A percentile compares a stretch with the other conserved stretches of the same genome.
These are phyloP conservation scores for Scenedesmus sp. DNA, from an alignment of 163 green algal species.

Conservation along the genomic window DNA sequence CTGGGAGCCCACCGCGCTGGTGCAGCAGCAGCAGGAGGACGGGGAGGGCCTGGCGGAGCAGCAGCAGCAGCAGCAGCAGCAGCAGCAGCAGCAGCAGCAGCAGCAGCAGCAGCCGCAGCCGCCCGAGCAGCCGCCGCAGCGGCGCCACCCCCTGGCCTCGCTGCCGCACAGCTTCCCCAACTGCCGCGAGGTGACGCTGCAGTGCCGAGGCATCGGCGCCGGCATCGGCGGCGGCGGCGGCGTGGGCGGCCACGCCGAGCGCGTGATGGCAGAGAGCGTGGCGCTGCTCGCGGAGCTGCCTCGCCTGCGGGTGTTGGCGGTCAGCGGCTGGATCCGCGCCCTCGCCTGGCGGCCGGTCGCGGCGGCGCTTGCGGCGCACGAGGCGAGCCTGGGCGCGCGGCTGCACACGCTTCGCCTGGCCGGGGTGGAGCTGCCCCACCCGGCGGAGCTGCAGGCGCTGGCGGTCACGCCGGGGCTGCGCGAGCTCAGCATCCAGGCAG, in stretches of 20 bases:
- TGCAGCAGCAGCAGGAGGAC: not conserved
- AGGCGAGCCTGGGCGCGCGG: constrained; percentile 16
- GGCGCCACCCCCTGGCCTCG: not conserved
- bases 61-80: not conserved
- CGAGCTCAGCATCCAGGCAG: too few relatives aligned
- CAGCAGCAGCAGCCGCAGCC: not conserved
- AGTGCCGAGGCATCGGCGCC: too few relatives aligned
- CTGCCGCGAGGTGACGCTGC: constrained; percentile 7
- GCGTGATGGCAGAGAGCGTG: not conserved
- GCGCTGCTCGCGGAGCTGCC: not conserved
- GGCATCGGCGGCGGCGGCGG: not conserved
- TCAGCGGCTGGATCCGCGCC: constrained; percentile 2
- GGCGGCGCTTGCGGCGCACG: not conserved
- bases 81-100: not conserved
- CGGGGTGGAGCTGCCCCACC: not conserved
- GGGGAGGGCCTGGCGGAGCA: not conserved
- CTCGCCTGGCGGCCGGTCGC: constrained; percentile 6
- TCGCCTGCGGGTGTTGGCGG: not conserved
- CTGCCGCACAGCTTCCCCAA: constrained; percentile 15
- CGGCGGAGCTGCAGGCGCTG: not conserved
- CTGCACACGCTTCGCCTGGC: constrained; percentile 11
- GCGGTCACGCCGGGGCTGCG: constrained; percentile 2
- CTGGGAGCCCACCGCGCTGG: not conserved
- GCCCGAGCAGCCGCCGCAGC: not conserved
- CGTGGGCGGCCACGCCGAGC: too few relatives aligned